Conservation (phyloP, 1,284 basidiomycete species). For the Leccinum insigne region DNA sequence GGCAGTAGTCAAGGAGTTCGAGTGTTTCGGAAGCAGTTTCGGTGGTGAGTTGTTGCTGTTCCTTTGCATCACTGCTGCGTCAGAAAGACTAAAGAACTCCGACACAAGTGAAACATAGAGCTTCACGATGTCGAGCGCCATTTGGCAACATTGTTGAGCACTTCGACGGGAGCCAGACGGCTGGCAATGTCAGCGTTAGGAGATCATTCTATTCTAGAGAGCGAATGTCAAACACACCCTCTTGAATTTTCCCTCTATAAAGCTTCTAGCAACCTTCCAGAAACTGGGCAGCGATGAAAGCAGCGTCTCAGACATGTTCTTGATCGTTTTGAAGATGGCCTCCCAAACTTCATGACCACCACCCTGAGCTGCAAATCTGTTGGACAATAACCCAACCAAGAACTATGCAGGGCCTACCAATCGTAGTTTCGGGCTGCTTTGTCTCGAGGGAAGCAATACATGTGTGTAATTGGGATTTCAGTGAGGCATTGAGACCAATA, state of each 20-base stretch:
- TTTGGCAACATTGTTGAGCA: slow-evolving; percentile 82
- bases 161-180: slow-evolving; percentile 59
- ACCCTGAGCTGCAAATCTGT: slow-evolving; percentile 43
- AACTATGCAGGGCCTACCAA: slow-evolving; percentile 49
- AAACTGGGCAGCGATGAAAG: slow-evolving; percentile 83
- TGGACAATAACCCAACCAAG: neutral
- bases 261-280: slow-evolving; percentile 91
- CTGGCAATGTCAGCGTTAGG: slow-evolving; percentile 16
- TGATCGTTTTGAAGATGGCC: slow-evolving; percentile 71
- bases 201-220: neutral
- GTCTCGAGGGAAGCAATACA: slow-evolving; percentile 60
- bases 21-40: slow-evolving; percentile 71
- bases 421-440: slow-evolving; percentile 60
- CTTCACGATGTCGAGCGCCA: slow-evolving; percentile 91
- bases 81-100: slow-evolving; percentile 88
- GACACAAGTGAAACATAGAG: slow-evolving; percentile 87
- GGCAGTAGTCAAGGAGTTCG: slow-evolving; percentile 83
- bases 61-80: slow-evolving; percentile 59
- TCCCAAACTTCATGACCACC: slow-evolving; percentile 81
- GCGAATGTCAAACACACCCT: slow-evolving; percentile 51
- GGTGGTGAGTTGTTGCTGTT: slow-evolving; percentile 36
- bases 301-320: slow-evolving; percentile 69
- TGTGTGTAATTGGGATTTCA: slow-evolving; percentile 57
- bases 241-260: slow-evolving; percentile 90
- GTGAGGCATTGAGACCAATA: slow-evolving; percentile 41